These are phyloP conservation scores for Cystobasidium onofrii DNA, from an alignment of 768 basidiomycete genomes.

Conservation along the genomic window DNA sequence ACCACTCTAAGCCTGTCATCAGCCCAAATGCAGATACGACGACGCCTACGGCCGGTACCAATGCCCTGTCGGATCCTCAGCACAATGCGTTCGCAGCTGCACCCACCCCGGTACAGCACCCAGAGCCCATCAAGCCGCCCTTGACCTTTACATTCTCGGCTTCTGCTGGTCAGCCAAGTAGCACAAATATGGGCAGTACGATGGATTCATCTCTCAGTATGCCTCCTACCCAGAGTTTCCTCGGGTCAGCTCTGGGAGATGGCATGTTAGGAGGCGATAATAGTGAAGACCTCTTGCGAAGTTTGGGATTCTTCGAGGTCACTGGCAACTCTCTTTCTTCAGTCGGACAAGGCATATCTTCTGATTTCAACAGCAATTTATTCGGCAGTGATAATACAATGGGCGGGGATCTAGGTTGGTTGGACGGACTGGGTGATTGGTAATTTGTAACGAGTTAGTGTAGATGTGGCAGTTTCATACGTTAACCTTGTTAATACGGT, in stretches of 20 bases:
- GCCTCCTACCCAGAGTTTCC: not conserved
- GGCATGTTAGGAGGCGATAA: conserved; percentile 6
- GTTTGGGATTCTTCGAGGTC: conserved; percentile 26
- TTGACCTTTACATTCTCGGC: conserved; percentile 1
- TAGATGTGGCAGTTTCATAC: too few species aligned
- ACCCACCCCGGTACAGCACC: not conserved
- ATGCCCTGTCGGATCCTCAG: not conserved
- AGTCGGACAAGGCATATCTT: not conserved
- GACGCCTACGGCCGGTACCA: not conserved
- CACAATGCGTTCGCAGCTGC: not conserved
- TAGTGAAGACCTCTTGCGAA: conserved; percentile 19
- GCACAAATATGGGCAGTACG: not conserved
- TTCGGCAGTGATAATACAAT: not conserved
- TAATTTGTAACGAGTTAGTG: not conserved
- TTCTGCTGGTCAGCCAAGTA: conserved; percentile 1
- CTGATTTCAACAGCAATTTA: not conserved
- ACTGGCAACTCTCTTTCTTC: not conserved
- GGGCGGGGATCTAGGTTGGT: conserved; percentile 18
- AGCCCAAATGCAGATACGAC: not conserved
- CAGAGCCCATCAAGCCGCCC: not conserved
- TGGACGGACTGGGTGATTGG: conserved; percentile 29
- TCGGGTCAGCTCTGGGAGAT: not conserved
- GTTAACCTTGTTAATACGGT: too few species aligned
- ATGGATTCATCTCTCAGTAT: not conserved
- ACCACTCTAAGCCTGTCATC: not conserved